Base-by-base conservation (phyloP, 139 green algal genomes). In the Desmodesmus armatus region DNA sequence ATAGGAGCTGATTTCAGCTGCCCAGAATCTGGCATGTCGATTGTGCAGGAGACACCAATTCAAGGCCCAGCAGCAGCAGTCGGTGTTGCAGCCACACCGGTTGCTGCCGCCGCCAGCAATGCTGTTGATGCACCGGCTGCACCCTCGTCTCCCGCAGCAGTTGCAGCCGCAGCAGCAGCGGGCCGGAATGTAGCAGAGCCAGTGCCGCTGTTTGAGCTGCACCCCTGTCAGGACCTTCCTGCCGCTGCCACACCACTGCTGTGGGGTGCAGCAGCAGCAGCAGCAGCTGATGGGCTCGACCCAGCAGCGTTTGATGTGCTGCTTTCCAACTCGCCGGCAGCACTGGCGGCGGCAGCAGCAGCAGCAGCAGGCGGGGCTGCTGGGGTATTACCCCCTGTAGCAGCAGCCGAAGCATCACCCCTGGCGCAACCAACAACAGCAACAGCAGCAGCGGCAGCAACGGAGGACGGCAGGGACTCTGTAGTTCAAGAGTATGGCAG, bases 311-410 rank as follows among this genome's bases (percentile, higher is more conserved):
- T 15, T 55, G 69, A 13, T 13, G 69, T n/a, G 25, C n/a, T n/a
- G n/a, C n/a, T n/a, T n/a, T n/a, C n/a, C n/a, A n/a, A n/a, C n/a
- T n/a, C n/a, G n/a, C n/a, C n/a, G n/a, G 25, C 63, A 72, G 29
- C 63, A 72, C 60, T 37, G 60, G 25, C 31, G 31, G 63, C 65
- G 78, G 43, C 79, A 84, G 62, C 62, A 51, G 60, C 60, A 49
- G 63, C 79, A 67, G 40, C 41, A 47, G 43, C 13, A 40, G 77
- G 71, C 27, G 23, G 29, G 66, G 35, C 66, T 21, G 7, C 66
- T 31, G 66, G 33, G 27, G 35, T 5, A 15, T n/a, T 4, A 29
- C 3, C 66, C 15, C 33, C 31, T 13, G 5, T 29, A 23, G 13
- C 0, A 51, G 33, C 27, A 6, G 3, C 60, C 19, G 74, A 21